Evolutionary conservation across 2,329 filamentous ascomycete species (phyloP).

Genomic region (Hymenoscyphus fraxineus): DNA sequence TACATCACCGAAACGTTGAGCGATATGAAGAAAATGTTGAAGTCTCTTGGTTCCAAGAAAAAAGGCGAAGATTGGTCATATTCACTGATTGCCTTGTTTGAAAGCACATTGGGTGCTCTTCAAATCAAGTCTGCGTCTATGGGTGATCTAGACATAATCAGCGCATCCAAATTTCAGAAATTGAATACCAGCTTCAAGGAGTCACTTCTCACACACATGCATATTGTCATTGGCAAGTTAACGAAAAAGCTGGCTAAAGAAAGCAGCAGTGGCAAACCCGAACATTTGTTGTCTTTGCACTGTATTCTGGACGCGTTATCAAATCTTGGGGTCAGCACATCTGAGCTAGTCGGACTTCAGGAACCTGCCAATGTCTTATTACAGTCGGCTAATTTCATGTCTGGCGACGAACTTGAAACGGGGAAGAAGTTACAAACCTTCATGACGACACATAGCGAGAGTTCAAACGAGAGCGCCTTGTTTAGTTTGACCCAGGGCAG

Average conservation of each 20-base stretch:
- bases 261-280: slow-evolving; percentile 11
- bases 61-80: slow-evolving; percentile 21
- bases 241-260: slow-evolving; percentile 11
- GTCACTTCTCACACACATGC: slow-evolving; percentile 23
- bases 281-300: slow-evolving; percentile 16
- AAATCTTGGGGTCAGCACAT: slow-evolving; percentile 16
- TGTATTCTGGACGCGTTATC: slow-evolving; percentile 28
- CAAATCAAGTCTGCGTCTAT: slow-evolving; percentile 18
- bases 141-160: slow-evolving; percentile 24
- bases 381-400: slow-evolving; percentile 3
- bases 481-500: slow-evolving; percentile 16
- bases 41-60: slow-evolving; percentile 23
- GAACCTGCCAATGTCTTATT: slow-evolving; percentile 17
- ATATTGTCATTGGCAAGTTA: slow-evolving; percentile 19
- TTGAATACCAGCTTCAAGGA: slow-evolving; percentile 19
- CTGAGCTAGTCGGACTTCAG: slow-evolving; percentile 18
- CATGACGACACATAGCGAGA: slow-evolving; percentile 18
- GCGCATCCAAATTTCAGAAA: slow-evolving; percentile 17
- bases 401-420: slow-evolving; percentile 16
- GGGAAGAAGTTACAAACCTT: slow-evolving; percentile 24
- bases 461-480: not conserved
- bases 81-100: slow-evolving; percentile 23
- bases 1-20: slow-evolving; percentile 27
- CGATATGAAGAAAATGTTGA: slow-evolving; percentile 25
- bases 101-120: slow-evolving; percentile 23